Evolutionary conservation across 495 filamentous ascomycete species (phyloP).

Genomic region (Haplographium delicatum): DNA sequence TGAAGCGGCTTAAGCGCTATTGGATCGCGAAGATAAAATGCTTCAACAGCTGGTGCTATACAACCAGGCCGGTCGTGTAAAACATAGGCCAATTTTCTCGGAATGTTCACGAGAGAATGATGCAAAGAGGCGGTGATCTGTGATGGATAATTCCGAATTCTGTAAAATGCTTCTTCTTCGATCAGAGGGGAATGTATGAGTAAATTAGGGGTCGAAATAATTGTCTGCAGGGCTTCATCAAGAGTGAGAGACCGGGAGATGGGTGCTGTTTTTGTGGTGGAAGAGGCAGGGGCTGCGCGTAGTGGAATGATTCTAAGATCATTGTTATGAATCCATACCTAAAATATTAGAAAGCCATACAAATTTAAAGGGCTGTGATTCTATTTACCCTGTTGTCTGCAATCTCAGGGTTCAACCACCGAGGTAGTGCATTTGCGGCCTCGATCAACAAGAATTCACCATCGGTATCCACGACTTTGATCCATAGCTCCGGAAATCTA

Average conservation of each 20-base stretch:
- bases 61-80: conserved; percentile 65
- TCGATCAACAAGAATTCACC: conserved; percentile 95
- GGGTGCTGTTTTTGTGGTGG: conserved; percentile 31
- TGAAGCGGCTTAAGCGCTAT: conserved; percentile 66
- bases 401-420: conserved; percentile 89
- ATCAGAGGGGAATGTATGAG: conserved; percentile 63
- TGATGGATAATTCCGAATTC: conserved; percentile 73
- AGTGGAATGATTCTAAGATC: conserved; percentile 69
- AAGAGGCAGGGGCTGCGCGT: conserved; percentile 27
- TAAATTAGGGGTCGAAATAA: conserved; percentile 43
- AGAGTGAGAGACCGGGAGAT: conserved; percentile 45
- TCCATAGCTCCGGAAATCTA: conserved; percentile 70
- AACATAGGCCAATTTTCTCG: conserved; percentile 77
- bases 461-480: conserved; percentile 77
- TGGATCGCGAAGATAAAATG: conserved; percentile 90
- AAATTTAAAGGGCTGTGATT: neutral
- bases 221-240: conserved; percentile 51
- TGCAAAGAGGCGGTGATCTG: conserved; percentile 69
- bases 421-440: conserved; percentile 80
- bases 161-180: conserved; percentile 86
- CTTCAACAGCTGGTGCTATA: conserved; percentile 79
- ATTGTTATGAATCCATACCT: conserved; percentile 74
- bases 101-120: conserved; percentile 63
- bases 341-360: neutral
- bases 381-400: conserved; percentile 67